Percentiles rank a stretch among this genome's conserved stretches.
Evolutionary conservation across 345 rosid genomes (phyloP).

Genomic region (Hypericum perforatum): DNA sequence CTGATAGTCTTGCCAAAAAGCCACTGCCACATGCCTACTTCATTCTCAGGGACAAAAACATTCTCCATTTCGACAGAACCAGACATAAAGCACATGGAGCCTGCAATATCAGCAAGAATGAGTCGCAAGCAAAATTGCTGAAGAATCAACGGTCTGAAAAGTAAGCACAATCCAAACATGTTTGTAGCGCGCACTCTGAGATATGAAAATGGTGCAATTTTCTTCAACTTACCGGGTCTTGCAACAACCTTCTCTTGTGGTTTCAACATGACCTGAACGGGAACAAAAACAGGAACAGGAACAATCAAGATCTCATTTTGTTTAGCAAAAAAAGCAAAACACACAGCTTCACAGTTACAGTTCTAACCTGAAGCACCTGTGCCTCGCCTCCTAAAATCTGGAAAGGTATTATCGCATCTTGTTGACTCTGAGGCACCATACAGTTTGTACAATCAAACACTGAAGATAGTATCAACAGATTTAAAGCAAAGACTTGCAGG

Average conservation of each 20-base stretch:
- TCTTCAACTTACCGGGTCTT: constrained; percentile 53
- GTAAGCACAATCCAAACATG: not conserved
- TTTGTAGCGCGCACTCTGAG: not conserved
- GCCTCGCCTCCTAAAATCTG: constrained; percentile 99
- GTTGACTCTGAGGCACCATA: constrained; percentile 54
- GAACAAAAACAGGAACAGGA: constrained; percentile 4
- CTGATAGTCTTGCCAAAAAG: constrained; percentile 80
- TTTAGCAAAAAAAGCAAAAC: too few species aligned
- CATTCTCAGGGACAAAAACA: constrained; percentile 73
- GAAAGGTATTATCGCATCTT: constrained; percentile 74
- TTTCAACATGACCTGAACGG: constrained; percentile 76
- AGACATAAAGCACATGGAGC: constrained; percentile 96
- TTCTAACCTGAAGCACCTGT: constrained; percentile 81
- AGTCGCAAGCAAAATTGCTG: constrained; percentile 4
- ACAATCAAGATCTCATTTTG: not conserved
- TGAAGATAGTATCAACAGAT: too few species aligned
- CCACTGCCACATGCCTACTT: constrained; percentile 93
- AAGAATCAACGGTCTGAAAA: constrained; percentile 1
- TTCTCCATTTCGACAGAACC: constrained; percentile 89
- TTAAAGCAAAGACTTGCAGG: too few species aligned
- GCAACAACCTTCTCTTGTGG: constrained; percentile 81
- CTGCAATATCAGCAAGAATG: constrained; percentile 26
- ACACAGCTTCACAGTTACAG: not conserved
- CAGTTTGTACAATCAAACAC: too few species aligned
- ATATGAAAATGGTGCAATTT: not conserved